phyloP scores from a whole-genome alignment of 495 filamentous ascomycete genomes.

The Aspergillus panamensis region DNA sequence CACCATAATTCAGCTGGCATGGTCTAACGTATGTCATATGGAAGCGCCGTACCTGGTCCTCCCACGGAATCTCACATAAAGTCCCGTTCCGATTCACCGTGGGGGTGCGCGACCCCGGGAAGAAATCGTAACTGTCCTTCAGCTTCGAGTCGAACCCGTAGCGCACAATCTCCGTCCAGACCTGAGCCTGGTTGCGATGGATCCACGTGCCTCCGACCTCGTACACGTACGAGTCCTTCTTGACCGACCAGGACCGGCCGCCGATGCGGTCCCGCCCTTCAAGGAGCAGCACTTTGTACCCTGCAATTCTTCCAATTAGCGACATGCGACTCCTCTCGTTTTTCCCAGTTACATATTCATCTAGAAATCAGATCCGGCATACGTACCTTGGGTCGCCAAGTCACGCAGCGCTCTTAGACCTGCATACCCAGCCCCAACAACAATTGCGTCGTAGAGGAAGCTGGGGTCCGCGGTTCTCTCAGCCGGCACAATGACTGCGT shows the following conservation, averaged over 20 bases:
- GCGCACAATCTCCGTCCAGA: conserved; percentile 24
- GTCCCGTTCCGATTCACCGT: not conserved
- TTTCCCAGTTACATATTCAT: too few relatives aligned
- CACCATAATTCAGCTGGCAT: too few relatives aligned
- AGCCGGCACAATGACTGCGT: not conserved
- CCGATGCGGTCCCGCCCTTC: conserved; percentile 39
- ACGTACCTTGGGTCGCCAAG: conserved; percentile 17
- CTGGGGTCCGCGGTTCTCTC: not conserved
- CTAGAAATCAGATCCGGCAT: too few relatives aligned
- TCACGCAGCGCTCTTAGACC: conserved; percentile 28
- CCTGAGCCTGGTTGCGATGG: conserved; percentile 27
- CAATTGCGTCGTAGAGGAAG: conserved; percentile 17
- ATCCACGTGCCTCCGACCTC: conserved; percentile 41
- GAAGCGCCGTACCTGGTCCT: too few relatives aligned
- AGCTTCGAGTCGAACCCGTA: conserved; percentile 3
- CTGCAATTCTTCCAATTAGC: too few relatives aligned
- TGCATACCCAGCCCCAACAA: conserved; percentile 29
- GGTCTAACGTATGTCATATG: too few relatives aligned
- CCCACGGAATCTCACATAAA: too few relatives aligned
- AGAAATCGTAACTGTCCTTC: too few relatives aligned
- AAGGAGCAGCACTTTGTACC: conserved; percentile 32
- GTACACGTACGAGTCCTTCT: conserved; percentile 22
- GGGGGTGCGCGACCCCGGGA: not conserved
- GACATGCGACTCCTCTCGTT: too few relatives aligned
- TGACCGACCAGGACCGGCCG: conserved; percentile 31